Base-by-base conservation (phyloP, 768 basidiomycete genomes). In the Inosperma sp. region DNA sequence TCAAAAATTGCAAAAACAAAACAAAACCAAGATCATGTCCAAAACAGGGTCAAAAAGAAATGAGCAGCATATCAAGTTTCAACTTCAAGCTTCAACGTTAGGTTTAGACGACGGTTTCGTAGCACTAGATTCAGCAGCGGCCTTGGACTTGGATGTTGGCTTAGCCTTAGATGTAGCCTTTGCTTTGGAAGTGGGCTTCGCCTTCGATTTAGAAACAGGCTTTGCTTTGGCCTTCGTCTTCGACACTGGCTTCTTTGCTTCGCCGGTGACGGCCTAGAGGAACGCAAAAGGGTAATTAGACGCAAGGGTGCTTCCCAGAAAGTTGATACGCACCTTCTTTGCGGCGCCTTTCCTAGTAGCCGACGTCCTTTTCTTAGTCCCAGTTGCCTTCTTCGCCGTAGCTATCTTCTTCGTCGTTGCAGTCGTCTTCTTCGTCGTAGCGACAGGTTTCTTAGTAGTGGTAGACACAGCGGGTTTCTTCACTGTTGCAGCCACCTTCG, bases 311-410 rank as follows among this genome's bases (percentile, higher is more conserved):
- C 12, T 35, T n/a, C n/a, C 9, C 33, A 34, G 10, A 29, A 46
- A 19, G 39, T 17, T 41, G 25, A 5, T 30, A 37, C 16, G n/a
- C 19, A 82, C 84, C 77, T 84, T 86, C 77, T 86, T 86, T 7
- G 73, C 76, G 3, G 70, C 44, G 37, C 74, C 78, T 49, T 70
- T 71, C 59, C 62, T 39, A 10, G 59, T 47, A 23, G 59, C 45
- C 7, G 47, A 46, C 3, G 59, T 54, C 57, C n/a, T n/a, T n/a
- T 60, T 60, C 59, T 64, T 66, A 7, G 46, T 54, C 19, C 55
- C 26, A 3, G 55, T 22, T 21, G 66, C 61, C 57, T 71, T 65
- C 45, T 68, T 62, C 17, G 66, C 49, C 23, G 68, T 47, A 13
- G 59, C 49, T 27, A 56, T 58, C 55, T 77, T 46, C 49, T 55